phyloP scores from a whole-genome alignment of 345 rosid species.

The Citropsis articulata region DNA sequence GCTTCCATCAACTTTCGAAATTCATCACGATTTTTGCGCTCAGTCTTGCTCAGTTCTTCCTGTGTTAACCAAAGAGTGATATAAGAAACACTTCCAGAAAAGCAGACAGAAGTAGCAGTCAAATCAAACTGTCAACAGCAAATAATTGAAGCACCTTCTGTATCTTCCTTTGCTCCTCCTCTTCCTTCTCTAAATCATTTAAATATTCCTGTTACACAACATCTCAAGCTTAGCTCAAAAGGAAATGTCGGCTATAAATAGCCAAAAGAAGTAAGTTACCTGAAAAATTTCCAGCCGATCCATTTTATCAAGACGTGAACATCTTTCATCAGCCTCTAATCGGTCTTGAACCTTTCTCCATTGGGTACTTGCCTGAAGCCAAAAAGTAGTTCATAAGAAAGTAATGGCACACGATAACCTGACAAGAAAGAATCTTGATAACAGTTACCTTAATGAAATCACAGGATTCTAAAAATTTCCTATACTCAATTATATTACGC shows the following conservation, averaged over 20 bases:
- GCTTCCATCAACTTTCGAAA: slow-evolving; percentile 87
- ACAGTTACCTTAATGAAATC: slow-evolving; percentile 79
- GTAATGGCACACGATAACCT: slow-evolving; percentile 5
- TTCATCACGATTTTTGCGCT: slow-evolving; percentile 95
- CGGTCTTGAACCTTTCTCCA: slow-evolving; percentile 98
- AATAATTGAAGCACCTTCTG: slow-evolving; percentile 57
- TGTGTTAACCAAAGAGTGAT: slow-evolving; percentile 30
- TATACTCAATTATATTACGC: slow-evolving; percentile 64
- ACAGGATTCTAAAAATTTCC: slow-evolving; percentile 78
- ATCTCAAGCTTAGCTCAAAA: slow-evolving; percentile 27
- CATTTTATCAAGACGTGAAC: slow-evolving; percentile 82
- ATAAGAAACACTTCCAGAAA: slow-evolving; percentile 7
- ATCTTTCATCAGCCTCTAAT: slow-evolving; percentile 88
- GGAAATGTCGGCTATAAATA: neutral
- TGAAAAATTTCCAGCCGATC: slow-evolving; percentile 89
- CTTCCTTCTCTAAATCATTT: slow-evolving; percentile 81
- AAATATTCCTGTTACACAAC: slow-evolving; percentile 66
- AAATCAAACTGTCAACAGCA: neutral
- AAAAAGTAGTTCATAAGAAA: slow-evolving; percentile 16
- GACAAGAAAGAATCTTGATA: neutral
- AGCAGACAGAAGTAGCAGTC: slow-evolving; percentile 1
- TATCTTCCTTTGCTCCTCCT: slow-evolving; percentile 87
- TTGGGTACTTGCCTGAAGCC: slow-evolving; percentile 73
- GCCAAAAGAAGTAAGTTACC: slow-evolving; percentile 36
- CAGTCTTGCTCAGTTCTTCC: slow-evolving; percentile 88